Percentiles rank a stretch among this genome's conserved stretches.
Conservation (phyloP, 495 filamentous ascomycete species). For the Glonium stellatum region DNA sequence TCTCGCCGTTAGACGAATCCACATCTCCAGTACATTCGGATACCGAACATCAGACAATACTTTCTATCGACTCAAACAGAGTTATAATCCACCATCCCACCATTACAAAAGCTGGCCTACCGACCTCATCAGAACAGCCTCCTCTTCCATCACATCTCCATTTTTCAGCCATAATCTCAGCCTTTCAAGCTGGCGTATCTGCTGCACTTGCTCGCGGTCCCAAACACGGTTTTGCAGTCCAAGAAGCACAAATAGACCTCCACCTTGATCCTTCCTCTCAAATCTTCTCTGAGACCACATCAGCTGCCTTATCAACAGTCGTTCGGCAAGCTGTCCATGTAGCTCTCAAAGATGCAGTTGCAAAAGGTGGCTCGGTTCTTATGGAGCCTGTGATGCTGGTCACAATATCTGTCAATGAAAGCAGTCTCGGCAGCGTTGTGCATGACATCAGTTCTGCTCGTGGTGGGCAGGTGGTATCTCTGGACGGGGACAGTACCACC, state of each 20-base stretch:
- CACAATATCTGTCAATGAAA: conserved; percentile 75
- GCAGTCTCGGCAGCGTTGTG: conserved; percentile 73
- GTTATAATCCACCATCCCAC: conserved; percentile 37
- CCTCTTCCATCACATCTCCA: conserved; percentile 54
- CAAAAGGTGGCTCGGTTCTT: conserved; percentile 48
- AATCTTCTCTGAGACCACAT: conserved; percentile 59
- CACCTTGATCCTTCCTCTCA: conserved; percentile 59
- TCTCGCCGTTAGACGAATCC: conserved; percentile 58
- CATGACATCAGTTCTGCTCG: conserved; percentile 78
- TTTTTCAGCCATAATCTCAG: conserved; percentile 49
- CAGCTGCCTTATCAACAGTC: conserved; percentile 70
- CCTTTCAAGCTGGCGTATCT: conserved; percentile 70
- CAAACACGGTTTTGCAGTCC: conserved; percentile 65
- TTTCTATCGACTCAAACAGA: conserved; percentile 37
- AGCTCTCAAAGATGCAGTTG: conserved; percentile 53
- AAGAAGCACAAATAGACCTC: conserved; percentile 60
- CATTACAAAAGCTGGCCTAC: conserved; percentile 23
- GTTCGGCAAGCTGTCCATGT: conserved; percentile 56
- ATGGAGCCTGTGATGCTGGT: conserved; percentile 93
- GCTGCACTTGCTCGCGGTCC: conserved; percentile 83
- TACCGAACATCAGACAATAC: conserved; percentile 9
- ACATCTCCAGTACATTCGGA: conserved; percentile 37
- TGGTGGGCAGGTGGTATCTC: conserved; percentile 77
- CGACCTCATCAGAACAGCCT: conserved; percentile 11
- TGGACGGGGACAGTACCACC: conserved; percentile 47